Conservation (phyloP, 805 yeast species). For the Tetrapisispora taiwanensis region DNA sequence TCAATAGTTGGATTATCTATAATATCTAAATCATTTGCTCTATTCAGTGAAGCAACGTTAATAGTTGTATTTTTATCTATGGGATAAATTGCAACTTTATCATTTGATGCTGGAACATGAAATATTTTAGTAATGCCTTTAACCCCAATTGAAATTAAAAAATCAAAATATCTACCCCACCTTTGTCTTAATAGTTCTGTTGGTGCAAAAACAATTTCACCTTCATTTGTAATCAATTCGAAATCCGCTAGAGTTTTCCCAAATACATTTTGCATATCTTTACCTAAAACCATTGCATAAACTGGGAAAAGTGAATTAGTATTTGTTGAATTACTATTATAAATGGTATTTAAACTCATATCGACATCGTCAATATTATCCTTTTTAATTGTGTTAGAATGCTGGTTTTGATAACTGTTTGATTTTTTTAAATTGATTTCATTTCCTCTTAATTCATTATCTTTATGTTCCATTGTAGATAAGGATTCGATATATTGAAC, state of each 20-base stretch:
- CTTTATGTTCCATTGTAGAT: constrained; percentile 38
- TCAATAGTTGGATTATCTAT: neutral
- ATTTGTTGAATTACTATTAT: neutral
- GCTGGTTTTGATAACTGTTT: neutral
- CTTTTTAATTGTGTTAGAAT: neutral
- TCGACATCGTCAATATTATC: neutral
- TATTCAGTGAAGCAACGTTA: neutral
- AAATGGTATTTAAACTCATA: constrained; percentile 1
- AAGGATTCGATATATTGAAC: constrained; percentile 69
- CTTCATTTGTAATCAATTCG: constrained; percentile 59
- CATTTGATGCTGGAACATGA: constrained; percentile 2
- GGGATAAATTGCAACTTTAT: neutral
- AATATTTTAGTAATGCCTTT: constrained; percentile 39
- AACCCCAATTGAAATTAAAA: constrained; percentile 52
- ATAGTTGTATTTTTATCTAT: neutral
- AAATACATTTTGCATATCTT: constrained; percentile 59
- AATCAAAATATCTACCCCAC: constrained; percentile 69
- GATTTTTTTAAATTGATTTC: neutral
- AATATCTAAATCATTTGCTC: no score
- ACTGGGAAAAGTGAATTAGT: constrained; percentile 47
- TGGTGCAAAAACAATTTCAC: constrained; percentile 56
- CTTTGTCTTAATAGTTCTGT: constrained; percentile 51
- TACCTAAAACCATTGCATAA: constrained; percentile 66
- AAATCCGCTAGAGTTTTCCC: constrained; percentile 59
- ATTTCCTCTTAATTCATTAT: neutral